Conservation (phyloP, 2,329 filamentous ascomycete species). For the Alternaria metachromatica region DNA sequence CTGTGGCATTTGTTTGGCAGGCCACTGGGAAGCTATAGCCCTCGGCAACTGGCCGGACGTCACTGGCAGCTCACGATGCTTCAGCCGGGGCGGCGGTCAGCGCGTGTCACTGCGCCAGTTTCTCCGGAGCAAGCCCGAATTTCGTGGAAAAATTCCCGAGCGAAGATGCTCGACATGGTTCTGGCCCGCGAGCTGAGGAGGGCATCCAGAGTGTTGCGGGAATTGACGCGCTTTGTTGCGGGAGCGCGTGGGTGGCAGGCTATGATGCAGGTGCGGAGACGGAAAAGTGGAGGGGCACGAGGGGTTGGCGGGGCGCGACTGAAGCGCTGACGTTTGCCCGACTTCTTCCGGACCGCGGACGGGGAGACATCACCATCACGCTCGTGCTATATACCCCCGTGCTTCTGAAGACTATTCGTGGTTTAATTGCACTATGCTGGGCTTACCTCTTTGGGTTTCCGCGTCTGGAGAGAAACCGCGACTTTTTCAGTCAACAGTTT, state of each 20-base stretch:
- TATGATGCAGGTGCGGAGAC: conserved; percentile 29
- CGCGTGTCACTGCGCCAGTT: conserved; percentile 6
- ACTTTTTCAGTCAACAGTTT: background rate
- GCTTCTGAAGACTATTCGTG: background rate
- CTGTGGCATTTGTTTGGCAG: conserved; percentile 40
- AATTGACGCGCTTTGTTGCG: conserved; percentile 35
- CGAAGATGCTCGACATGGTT: background rate
- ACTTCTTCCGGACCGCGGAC: conserved; percentile 41
- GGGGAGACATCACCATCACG: conserved; percentile 4
- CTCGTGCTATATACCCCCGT: background rate
- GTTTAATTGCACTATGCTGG: background rate
- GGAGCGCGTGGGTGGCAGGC: conserved; percentile 17
- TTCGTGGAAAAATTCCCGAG: conserved; percentile 3
- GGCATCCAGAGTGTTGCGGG: background rate
- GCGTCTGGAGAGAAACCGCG: background rate
- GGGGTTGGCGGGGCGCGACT: conserved; percentile 18
- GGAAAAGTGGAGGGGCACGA: conserved; percentile 31
- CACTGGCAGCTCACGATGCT: conserved; percentile 36
- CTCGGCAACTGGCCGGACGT: conserved; percentile 40
- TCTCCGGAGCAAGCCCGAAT: conserved; percentile 11
- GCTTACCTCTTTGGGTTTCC: background rate
- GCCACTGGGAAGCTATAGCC: conserved; percentile 24
- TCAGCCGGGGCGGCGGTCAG: conserved; percentile 15
- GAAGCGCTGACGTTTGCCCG: conserved; percentile 21
- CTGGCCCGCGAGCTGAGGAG: conserved; percentile 5